Evolutionary conservation across 495 filamentous ascomycete genomes (phyloP), one percentile per base, ranked within the genome.

Genomic region (Penicillium dipodomyicola): DNA sequence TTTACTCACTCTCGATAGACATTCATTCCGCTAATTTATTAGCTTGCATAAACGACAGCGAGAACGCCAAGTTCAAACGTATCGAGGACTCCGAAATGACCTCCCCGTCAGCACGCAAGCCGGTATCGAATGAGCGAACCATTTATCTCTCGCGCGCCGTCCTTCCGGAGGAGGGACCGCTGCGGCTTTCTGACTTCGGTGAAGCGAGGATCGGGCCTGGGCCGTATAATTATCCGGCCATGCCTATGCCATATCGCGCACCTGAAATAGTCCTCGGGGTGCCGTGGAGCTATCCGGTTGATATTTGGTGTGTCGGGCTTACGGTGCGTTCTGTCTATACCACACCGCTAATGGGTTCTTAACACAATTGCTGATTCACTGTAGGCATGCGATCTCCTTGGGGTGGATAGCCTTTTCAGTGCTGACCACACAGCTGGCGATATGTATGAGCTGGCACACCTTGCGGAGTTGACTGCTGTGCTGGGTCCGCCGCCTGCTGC

Each of bases 261-360:
- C 77, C 76, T 23, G 75, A 80, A 63, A 66, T 52, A 49, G 29
- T 52, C 10, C 55, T 64, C 50, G 59, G 71, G 60, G 61, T 74
- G 45, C 67, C 65, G 15, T 82, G 77, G 80, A 62, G 63, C 44
- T 75, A 74, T 56, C 52, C 65, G 3, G 67, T 80, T 45, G 79
- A 81, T 62, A 76, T 81, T 29, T 80, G 79, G 79, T 76, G 72
- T 55, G 67, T 74, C 33, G 78, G 75, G 7, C 70, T 77, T 39
- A 70, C 78, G 70, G 78, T 82, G 63, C 4, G 60, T 41, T 30
- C 14, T 8, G 7, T 9, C 35, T 3, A 17, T 17, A 9, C 17
- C n/a, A 7, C n/a, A 9, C 6, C 1, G 17, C 35, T 17, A 8
- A 9, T 39, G n/a, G 35, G 6, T 39, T 39, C 35, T 9, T 39